A percentile compares a stretch with the other conserved stretches of the same genome.
phyloP scores from a whole-genome alignment of 768 basidiomycete genomes.

The Lactifluus subvellereus region DNA sequence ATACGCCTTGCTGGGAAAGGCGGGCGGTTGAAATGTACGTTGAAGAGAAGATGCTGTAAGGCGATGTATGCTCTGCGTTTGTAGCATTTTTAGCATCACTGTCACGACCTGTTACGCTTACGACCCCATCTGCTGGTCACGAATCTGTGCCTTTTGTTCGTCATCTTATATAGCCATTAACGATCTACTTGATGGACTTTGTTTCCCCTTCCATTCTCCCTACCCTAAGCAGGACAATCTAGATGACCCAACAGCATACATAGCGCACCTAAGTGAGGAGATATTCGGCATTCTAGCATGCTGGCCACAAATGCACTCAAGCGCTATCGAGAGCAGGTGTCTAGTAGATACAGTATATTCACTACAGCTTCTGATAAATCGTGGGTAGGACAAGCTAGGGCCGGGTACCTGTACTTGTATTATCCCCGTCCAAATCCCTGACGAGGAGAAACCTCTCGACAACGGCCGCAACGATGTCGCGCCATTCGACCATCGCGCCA shows the following conservation, averaged over 20 bases:
- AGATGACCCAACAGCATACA: too few relatives aligned
- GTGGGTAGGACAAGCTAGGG: neutral
- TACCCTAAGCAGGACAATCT: too few relatives aligned
- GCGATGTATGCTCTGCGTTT: conserved; percentile 18
- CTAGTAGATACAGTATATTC: neutral
- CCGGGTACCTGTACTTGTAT: neutral
- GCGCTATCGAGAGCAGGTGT: neutral
- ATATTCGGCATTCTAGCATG: neutral
- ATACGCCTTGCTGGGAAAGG: conserved; percentile 61
- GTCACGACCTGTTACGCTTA: conserved; percentile 6
- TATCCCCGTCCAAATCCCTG: neutral
- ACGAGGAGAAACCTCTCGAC: conserved; percentile 44
- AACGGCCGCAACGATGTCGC: conserved; percentile 73
- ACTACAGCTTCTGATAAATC: neutral
- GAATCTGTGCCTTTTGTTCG: neutral
- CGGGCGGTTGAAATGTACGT: conserved; percentile 35
- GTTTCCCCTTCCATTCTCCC: neutral
- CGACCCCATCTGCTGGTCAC: conserved; percentile 7
- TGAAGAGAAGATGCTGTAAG: conserved; percentile 2
- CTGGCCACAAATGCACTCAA: neutral
- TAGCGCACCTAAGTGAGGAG: neutral
- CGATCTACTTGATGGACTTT: neutral
- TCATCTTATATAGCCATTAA: conserved; percentile 5
- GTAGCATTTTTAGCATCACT: conserved; percentile 3
- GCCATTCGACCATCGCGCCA: conserved; percentile 97